A percentile compares a stretch with the other conserved stretches of the same genome.
Evolutionary conservation across 331 rosid species (phyloP).

Genomic region (Acacia concinna): DNA sequence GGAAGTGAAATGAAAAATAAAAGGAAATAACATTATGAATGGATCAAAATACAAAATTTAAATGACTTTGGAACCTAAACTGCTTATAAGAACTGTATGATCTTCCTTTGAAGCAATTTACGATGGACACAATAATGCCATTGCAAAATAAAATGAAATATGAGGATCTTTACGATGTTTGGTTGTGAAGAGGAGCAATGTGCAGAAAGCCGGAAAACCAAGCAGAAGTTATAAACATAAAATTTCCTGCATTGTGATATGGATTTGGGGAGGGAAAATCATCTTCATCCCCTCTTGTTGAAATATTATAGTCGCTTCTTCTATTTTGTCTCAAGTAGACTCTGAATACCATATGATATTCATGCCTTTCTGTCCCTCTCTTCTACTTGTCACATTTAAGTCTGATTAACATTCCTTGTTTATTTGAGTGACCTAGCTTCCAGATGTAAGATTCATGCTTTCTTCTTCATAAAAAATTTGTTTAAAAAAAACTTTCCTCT

Average conservation of each 20-base stretch:
- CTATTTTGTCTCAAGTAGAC: background rate
- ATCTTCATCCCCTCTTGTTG: background rate
- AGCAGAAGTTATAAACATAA: background rate
- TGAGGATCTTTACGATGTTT: background rate
- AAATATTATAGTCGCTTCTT: background rate
- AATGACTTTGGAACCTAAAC: conserved; percentile 1
- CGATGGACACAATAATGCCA: background rate
- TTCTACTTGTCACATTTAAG: background rate
- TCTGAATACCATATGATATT: background rate
- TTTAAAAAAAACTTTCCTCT: background rate
- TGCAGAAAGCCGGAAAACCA: background rate
- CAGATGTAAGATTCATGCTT: background rate
- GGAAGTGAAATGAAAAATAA: background rate
- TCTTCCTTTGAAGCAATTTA: conserved; percentile 10
- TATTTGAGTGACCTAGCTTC: background rate
- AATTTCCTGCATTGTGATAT: background rate
- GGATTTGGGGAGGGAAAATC: background rate
- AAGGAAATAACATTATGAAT: background rate
- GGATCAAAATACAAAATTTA: background rate
- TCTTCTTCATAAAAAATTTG: background rate
- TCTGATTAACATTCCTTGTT: background rate
- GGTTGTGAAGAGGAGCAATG: background rate
- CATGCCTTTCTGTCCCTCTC: conserved; percentile 6
- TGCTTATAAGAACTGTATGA: background rate
- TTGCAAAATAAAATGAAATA: background rate